These are phyloP conservation scores for Aspergillaceae sp. DNA, from an alignment of 2,329 filamentous ascomycete species.

Conservation along the genomic window DNA sequence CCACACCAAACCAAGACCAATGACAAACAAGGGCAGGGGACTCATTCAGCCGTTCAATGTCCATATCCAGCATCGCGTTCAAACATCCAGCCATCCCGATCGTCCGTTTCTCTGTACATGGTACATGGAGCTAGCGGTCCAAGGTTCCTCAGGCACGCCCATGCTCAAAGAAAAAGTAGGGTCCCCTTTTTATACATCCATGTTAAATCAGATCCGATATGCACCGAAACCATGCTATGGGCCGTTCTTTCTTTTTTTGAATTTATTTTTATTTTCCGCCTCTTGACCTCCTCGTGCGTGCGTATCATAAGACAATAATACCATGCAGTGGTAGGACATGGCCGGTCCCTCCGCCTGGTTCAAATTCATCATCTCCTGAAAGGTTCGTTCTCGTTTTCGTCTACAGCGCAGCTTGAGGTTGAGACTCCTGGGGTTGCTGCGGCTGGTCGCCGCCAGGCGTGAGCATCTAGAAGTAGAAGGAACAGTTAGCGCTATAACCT, in stretches of 20 bases:
- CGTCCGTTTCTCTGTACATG: background rate
- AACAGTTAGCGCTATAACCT: background rate
- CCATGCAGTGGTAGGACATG: constrained; percentile 1
- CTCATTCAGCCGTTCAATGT: constrained; percentile 2
- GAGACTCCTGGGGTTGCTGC: constrained; percentile 21
- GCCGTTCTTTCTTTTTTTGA: background rate
- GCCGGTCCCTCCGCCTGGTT: constrained; percentile 10
- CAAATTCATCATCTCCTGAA: constrained; percentile 9
- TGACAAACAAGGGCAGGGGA: constrained; percentile 4
- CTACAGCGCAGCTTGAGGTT: constrained; percentile 18
- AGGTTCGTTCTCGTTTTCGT: constrained; percentile 15
- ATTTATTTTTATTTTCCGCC: background rate
- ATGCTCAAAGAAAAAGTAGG: background rate
- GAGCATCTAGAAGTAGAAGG: constrained; percentile 28
- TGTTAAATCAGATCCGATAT: too few relatives aligned
- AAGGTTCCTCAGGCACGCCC: background rate
- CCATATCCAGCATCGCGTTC: background rate
- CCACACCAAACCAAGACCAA: constrained; percentile 10
- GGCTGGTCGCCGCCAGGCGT: constrained; percentile 23
- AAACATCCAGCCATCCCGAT: background rate
- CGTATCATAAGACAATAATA: constrained; percentile 1
- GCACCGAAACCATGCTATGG: too few relatives aligned
- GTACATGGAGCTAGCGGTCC: background rate
- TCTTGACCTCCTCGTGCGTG: background rate
- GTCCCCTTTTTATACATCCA: background rate